phyloP scores from a whole-genome alignment of 306 rosid genomes.

The Fragaria iinumae region DNA sequence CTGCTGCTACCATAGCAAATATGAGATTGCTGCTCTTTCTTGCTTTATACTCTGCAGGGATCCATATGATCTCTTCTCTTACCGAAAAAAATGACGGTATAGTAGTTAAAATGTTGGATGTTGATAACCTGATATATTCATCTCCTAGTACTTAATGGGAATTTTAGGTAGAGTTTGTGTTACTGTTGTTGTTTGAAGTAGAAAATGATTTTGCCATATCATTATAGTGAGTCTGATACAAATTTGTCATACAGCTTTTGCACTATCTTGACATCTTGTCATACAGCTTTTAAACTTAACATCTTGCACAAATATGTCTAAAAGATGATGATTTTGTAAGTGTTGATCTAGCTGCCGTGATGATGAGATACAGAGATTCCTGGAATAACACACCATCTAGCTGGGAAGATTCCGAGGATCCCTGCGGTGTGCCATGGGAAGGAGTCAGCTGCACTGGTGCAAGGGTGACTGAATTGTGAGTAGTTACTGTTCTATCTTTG shows the following conservation, averaged over 20 bases:
- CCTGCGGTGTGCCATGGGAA: constrained; percentile 72
- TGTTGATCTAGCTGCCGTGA: constrained; percentile 45
- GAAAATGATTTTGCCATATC: not conserved
- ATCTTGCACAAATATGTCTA: not conserved
- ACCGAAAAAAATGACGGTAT: constrained; percentile 67
- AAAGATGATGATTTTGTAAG: not conserved
- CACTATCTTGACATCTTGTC: not conserved
- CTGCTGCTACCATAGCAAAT: constrained; percentile 23
- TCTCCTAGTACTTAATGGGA: not conserved
- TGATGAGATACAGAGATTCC: constrained; percentile 42
- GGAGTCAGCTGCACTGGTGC: constrained; percentile 67
- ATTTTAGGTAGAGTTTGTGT: not conserved
- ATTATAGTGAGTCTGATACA: not conserved
- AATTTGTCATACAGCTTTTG: not conserved
- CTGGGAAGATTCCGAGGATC: constrained; percentile 66
- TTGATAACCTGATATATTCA: not conserved
- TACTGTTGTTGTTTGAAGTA: too few species aligned
- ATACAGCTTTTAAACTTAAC: not conserved
- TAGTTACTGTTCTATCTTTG: not conserved
- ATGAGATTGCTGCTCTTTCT: constrained; percentile 37
- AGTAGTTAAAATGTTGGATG: not conserved
- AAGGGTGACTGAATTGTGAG: constrained; percentile 68
- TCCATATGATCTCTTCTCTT: constrained; percentile 34
- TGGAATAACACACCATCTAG: constrained; percentile 74
- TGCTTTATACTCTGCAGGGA: constrained; percentile 40